Evolutionary conservation across 192 early-diverging fungal genomes (phyloP).

Genomic region (Paraglomus occultum): DNA sequence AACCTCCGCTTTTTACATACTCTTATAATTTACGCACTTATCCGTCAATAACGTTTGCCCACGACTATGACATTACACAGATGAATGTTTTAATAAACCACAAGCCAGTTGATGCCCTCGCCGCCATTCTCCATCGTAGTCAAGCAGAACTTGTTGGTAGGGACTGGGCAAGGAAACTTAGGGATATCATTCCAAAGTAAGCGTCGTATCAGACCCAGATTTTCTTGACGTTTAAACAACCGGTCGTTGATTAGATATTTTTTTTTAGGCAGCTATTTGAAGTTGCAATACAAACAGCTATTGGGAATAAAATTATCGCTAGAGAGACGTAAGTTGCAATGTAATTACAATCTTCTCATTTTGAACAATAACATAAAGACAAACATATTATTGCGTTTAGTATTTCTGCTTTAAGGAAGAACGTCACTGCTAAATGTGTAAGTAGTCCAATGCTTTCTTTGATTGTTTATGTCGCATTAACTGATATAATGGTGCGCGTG

Average conservation of each 20-base stretch:
- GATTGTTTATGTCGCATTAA: neutral
- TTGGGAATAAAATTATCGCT: slow-evolving; percentile 82
- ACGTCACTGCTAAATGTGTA: slow-evolving; percentile 94
- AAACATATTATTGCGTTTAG: slow-evolving; percentile 30
- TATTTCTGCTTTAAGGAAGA: slow-evolving; percentile 83
- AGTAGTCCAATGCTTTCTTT: slow-evolving; percentile 30
- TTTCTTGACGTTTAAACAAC: slow-evolving; percentile 23
- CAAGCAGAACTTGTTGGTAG: slow-evolving; percentile 70
- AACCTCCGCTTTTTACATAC: neutral
- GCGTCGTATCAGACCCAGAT: slow-evolving; percentile 18
- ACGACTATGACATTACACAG: slow-evolving; percentile 29
- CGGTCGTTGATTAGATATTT: neutral
- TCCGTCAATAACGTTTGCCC: neutral
- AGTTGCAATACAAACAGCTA: slow-evolving; percentile 86
- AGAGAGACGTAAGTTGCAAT: slow-evolving; percentile 66
- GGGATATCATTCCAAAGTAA: slow-evolving; percentile 68
- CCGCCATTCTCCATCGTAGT: slow-evolving; percentile 80
- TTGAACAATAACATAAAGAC: neutral
- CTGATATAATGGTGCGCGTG: neutral
- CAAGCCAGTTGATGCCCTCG: slow-evolving; percentile 90
- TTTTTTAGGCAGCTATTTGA: slow-evolving; percentile 83
- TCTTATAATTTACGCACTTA: neutral
- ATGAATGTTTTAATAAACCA: slow-evolving; percentile 90
- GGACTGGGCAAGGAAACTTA: slow-evolving; percentile 80
- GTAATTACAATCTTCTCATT: neutral